phyloP scores from a whole-genome alignment of 176 grass and related monocot species.

The Oryza glumipatula region DNA sequence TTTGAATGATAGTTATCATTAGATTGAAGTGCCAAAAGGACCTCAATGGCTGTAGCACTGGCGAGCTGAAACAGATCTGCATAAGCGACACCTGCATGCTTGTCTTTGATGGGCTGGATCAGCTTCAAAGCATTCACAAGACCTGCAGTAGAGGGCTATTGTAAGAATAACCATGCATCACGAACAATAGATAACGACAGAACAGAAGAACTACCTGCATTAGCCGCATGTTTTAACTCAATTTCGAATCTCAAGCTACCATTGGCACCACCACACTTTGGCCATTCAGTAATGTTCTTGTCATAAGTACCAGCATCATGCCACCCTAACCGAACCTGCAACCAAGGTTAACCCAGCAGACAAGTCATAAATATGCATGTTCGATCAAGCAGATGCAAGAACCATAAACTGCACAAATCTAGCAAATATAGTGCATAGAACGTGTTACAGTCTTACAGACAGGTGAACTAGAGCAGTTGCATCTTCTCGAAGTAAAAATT shows the following conservation, averaged over 20 bases:
- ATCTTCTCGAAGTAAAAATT: not conserved
- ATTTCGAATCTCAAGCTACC: slow-evolving; percentile 89
- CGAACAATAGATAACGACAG: not conserved
- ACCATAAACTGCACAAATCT: not conserved
- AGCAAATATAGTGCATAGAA: not conserved
- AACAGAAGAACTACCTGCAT: slow-evolving; percentile 67
- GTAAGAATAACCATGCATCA: not conserved
- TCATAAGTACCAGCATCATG: slow-evolving; percentile 88
- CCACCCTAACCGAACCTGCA: slow-evolving; percentile 88
- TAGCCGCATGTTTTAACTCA: slow-evolving; percentile 79
- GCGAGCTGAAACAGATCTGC: slow-evolving; percentile 94
- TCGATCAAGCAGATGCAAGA: not conserved
- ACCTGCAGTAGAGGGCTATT: slow-evolving; percentile 37
- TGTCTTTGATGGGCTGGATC: slow-evolving; percentile 79
- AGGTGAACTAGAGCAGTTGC: not conserved
- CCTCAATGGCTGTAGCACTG: slow-evolving; percentile 94
- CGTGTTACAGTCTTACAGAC: too few species aligned
- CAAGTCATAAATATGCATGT: slow-evolving; percentile 21
- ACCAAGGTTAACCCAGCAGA: slow-evolving; percentile 21
- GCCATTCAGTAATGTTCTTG: slow-evolving; percentile 86
- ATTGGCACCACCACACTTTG: slow-evolving; percentile 78
- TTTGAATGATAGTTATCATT: not conserved
- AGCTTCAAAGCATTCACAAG: slow-evolving; percentile 87
- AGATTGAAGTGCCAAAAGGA: slow-evolving; percentile 30
- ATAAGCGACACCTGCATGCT: slow-evolving; percentile 74